Evolutionary conservation across 2,329 filamentous ascomycete genomes (phyloP), one percentile per base, ranked within the genome.

Genomic region (Botrytis pseudocinerea): DNA sequence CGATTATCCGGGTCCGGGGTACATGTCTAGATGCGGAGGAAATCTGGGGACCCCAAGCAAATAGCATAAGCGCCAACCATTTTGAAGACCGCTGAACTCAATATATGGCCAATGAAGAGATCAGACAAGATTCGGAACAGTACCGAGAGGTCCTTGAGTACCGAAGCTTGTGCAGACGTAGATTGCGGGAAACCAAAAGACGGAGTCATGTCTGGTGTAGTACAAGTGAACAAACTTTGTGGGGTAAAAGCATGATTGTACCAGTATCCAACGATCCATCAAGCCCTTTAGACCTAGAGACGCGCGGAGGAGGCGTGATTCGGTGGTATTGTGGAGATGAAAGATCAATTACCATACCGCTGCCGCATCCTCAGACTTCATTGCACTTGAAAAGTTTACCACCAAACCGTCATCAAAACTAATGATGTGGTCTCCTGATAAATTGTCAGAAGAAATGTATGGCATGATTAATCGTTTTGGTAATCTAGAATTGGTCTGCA

Each of bases 21-120:
- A 64, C 61, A 64, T 46, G 20, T 22, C 61, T 40, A 44, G 7
- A 65, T 65, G 62, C 46, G 62, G 62, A 65, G 44, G 28, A 16
- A 65, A 65, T 65, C 62, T 40, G 62, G 62, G 62, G 62, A 65
- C 62, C 62, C 62, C 62, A 65, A 35, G 42, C 20, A 63, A 63
- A 42, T 9, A 22, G 38, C 25, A n/a, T 44, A 44, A 32, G 61
- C 61, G 25, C 61, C 61, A 63, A 63, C 61, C 20, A 20, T n/a
- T 63, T 10, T 28, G 38, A 42, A 62, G 38, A 63, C 38, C 9
- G 38, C 38, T 28, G 8, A 22, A 18, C 16, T 16, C 25, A 18
- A 22, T 44, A 20, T 38, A 46, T 64, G n/a, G 42, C 40, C 40
- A 64, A 44, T 64, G 12, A 14, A 22, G 61, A 44, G n/a, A 44